A percentile compares a stretch with the other conserved stretches of the same genome.
These are phyloP conservation scores for Cryptosporidium canis DNA, from an alignment of 169 alveolate genomes.

Conservation along the genomic window DNA sequence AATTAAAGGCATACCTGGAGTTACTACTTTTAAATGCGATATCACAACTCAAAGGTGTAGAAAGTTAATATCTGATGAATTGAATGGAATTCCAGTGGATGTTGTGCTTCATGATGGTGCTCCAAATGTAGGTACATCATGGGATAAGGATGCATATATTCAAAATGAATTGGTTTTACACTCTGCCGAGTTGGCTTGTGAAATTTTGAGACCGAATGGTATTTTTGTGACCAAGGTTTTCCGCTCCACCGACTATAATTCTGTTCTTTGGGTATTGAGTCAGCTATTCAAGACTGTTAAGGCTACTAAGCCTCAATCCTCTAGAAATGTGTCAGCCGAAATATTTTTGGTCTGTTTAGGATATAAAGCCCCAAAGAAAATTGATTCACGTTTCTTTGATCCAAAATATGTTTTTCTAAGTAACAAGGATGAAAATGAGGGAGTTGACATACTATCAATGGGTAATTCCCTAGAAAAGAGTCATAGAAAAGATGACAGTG, in stretches of 20 bases:
- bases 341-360: constrained; percentile 95
- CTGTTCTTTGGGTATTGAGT: constrained; percentile 95
- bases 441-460: background rate
- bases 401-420: constrained; percentile 90
- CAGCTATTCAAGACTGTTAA: constrained; percentile 95
- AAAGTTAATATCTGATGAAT: constrained; percentile 72
- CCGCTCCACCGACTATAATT: constrained; percentile 95
- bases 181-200: constrained; percentile 93
- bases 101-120: constrained; percentile 99
- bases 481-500: no score
- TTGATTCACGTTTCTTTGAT: constrained; percentile 96
- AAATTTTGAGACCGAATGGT: constrained; percentile 85
- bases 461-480: constrained; percentile 22
- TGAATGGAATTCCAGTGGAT: constrained; percentile 92
- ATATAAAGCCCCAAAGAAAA: constrained; percentile 90
- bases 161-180: constrained; percentile 95
- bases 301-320: constrained; percentile 98
- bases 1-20: constrained; percentile 96
- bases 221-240: constrained; percentile 91
- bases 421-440: background rate
- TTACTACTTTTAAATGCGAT: constrained; percentile 93
- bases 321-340: constrained; percentile 98
- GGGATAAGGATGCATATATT: constrained; percentile 97
- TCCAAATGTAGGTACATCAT: constrained; percentile 98
- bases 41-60: constrained; percentile 88